These are phyloP conservation scores for Taphrina wiesneri DNA, from an alignment of 1,139 yeast genomes.

Conservation along the genomic window DNA sequence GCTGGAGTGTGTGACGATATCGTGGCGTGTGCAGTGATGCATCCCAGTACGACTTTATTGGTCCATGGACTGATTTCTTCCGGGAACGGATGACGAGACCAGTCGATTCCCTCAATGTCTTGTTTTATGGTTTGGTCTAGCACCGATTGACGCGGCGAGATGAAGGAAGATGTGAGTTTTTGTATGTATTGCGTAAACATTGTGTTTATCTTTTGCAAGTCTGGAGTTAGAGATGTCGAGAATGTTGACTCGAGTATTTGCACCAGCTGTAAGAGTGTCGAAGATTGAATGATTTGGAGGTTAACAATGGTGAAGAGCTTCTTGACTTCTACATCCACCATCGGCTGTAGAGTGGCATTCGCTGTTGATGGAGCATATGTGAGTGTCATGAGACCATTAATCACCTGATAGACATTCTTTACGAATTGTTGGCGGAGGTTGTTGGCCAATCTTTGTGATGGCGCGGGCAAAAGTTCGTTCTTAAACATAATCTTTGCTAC, in stretches of 20 bases:
- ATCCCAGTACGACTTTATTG: conserved; percentile 54
- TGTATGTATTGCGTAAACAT: conserved; percentile 55
- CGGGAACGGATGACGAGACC: conserved; percentile 51
- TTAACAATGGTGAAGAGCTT: conserved; percentile 50
- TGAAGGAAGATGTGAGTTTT: conserved; percentile 55
- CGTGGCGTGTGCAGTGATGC: conserved; percentile 58
- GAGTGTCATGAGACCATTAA: conserved; percentile 42
- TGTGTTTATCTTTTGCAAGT: conserved; percentile 50
- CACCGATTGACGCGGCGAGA: conserved; percentile 46
- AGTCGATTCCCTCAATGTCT: conserved; percentile 49
- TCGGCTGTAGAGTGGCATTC: neutral
- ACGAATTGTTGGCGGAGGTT: conserved; percentile 50
- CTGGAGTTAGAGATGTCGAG: conserved; percentile 49
- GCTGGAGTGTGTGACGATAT: conserved; percentile 54
- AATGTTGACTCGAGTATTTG: conserved; percentile 54
- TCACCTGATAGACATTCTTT: conserved; percentile 46
- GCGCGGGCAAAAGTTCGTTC: conserved; percentile 49
- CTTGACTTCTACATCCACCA: conserved; percentile 6
- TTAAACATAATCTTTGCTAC: conserved; percentile 43
- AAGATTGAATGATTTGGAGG: conserved; percentile 52
- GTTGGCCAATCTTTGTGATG: conserved; percentile 52
- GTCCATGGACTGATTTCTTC: conserved; percentile 53
- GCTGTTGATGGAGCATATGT: conserved; percentile 33
- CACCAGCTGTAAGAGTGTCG: conserved; percentile 53
- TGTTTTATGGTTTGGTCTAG: conserved; percentile 47